Evolutionary conservation across 305 asterid genomes (phyloP), one percentile per base, ranked within the genome.

Genomic region (Vinca major): DNA sequence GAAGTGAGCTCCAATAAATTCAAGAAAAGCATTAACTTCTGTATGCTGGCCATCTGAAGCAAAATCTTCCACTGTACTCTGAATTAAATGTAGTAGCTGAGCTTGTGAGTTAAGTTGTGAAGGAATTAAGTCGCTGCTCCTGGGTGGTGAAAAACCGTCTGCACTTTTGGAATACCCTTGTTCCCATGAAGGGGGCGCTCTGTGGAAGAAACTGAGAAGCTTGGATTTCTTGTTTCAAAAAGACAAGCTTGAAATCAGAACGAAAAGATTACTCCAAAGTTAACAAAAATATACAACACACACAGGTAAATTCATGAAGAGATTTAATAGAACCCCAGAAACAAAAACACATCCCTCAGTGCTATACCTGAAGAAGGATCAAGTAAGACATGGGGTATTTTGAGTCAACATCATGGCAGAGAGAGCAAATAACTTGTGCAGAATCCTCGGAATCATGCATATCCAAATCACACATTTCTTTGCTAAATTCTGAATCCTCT

Each of bases 341-440:
- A 67, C 10, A 33, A 1, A 39, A 37, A 2, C 8, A 65, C 48
- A 71, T 56, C 68, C 58, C 54, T 63, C 72, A 63, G 62, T 7
- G 66, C 63, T 73, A 78, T 74, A 89, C 99, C 96, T 94, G 97
- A 63, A 91, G 96, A 77, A 88, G 90, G 81, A 88, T 85, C 77
- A 94, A 81, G 81, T 82, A 94, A 36, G 96, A 91, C 72, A 94
- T 79, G n/a, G 97, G 90, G 77, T 76, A 79, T 75, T 65, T 84
- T 56, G 97, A 86, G 70, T 77, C 83, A 21, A 84, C 83, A 72
- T 89, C 93, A 80, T 82, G 98, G 82, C 99, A 94, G 62, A 91
- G 93, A 75, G 98, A 94, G 81, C 99, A 94, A 70, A 81, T 63
- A 72, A 86, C 93, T 83, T 80, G 87, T 70, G 81, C 77, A n/a